These are phyloP conservation scores for Hanseniaspora jakobsenii DNA, from an alignment of 805 yeast genomes.

Conservation along the genomic window DNA sequence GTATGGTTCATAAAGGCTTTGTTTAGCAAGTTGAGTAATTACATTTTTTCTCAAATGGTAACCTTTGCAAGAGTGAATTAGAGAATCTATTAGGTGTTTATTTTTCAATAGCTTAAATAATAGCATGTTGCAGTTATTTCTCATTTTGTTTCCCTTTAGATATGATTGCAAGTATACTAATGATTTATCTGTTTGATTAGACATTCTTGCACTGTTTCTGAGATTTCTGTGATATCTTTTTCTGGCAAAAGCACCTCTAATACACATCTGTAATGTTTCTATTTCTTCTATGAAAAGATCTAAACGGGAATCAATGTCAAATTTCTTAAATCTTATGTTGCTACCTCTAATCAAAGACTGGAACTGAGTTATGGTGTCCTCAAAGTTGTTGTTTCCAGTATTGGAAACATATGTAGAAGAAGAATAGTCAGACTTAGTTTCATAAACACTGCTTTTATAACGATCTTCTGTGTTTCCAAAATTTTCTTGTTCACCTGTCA, in stretches of 20 bases:
- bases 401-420: constrained; percentile 18
- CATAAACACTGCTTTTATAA: background rate
- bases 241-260: constrained; percentile 39
- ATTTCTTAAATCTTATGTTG: constrained; percentile 47
- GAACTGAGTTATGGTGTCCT: constrained; percentile 33
- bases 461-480: too few species aligned
- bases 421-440: constrained; percentile 23
- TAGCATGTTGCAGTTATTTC: constrained; percentile 17
- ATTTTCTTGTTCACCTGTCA: constrained; percentile 1
- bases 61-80: constrained; percentile 54
- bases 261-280: constrained; percentile 36
- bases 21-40: too few species aligned
- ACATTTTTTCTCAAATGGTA: constrained; percentile 21
- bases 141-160: constrained; percentile 37
- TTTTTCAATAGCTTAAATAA: constrained; percentile 1
- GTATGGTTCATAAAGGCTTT: too few species aligned
- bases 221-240: constrained; percentile 10
- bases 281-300: constrained; percentile 44
- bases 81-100: constrained; percentile 5
- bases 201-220: background rate
- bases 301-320: constrained; percentile 50
- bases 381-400: background rate
- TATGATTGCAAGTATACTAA: constrained; percentile 33
- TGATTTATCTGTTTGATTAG: too few species aligned
- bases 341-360: constrained; percentile 68